Evolutionary conservation across 2,329 filamentous ascomycete species (phyloP).

Genomic region (Fusarium sp.): DNA sequence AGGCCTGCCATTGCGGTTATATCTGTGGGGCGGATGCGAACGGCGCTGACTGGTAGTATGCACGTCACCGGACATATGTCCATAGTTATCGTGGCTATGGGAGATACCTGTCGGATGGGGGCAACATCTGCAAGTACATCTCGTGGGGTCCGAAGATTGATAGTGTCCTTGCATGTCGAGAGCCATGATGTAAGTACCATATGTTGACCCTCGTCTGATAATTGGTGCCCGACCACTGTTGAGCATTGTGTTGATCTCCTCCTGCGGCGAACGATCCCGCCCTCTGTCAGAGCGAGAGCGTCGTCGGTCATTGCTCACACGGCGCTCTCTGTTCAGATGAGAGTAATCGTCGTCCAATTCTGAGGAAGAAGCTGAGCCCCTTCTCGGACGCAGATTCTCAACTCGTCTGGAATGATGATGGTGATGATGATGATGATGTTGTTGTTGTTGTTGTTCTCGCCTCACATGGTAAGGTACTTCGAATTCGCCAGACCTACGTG

Average conservation of each 20-base stretch:
- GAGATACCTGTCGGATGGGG: constrained; percentile 32
- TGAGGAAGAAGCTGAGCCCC: background rate
- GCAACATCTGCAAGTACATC: constrained; percentile 36
- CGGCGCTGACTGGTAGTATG: background rate
- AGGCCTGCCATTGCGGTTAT: constrained; percentile 4
- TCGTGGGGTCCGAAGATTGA: constrained; percentile 32
- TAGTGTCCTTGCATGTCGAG: constrained; percentile 24
- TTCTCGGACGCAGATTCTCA: background rate
- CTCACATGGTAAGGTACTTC: background rate
- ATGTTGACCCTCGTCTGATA: constrained; percentile 4
- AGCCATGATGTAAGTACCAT: constrained; percentile 35
- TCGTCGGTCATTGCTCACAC: background rate
- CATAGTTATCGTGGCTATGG: constrained; percentile 10
- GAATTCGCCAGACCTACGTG: background rate
- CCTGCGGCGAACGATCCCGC: background rate
- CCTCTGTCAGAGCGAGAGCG: background rate
- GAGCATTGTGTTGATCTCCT: background rate
- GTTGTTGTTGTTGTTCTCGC: background rate
- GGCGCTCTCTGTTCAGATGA: background rate
- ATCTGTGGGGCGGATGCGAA: background rate
- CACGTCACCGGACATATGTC: background rate
- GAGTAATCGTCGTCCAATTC: background rate
- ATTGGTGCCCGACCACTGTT: background rate
- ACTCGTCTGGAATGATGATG: background rate
- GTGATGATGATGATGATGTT: background rate